Percentiles rank a stretch among this genome's conserved stretches.
These are phyloP conservation scores for Coriolopsis trogii DNA, from an alignment of 1,284 basidiomycete species.

Conservation along the genomic window DNA sequence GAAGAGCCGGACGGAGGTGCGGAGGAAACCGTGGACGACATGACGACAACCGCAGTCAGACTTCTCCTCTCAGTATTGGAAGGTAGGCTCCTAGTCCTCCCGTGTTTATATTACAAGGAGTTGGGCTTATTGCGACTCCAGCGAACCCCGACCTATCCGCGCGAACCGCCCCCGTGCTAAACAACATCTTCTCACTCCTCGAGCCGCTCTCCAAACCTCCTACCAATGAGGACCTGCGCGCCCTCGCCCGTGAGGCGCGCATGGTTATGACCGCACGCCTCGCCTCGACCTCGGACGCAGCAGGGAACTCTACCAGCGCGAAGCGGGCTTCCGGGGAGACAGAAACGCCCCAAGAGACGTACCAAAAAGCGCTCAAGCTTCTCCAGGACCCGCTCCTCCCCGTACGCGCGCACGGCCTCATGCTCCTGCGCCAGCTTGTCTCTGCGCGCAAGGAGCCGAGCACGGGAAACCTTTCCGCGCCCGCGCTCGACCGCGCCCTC, in stretches of 20 bases:
- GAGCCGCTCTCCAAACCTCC: conserved; percentile 54
- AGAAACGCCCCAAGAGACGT: conserved; percentile 54
- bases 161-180: conserved; percentile 61
- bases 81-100: conserved; percentile 48
- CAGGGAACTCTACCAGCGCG: conserved; percentile 31
- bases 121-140: too few relatives aligned
- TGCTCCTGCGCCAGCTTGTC: conserved; percentile 81
- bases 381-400: conserved; percentile 93
- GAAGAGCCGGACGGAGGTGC: conserved; percentile 46
- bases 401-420: conserved; percentile 92
- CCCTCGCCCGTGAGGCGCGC: conserved; percentile 74
- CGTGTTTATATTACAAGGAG: too few relatives aligned
- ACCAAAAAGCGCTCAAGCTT: conserved; percentile 87
- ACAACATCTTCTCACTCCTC: conserved; percentile 72
- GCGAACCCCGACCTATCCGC: conserved; percentile 74
- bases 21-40: conserved; percentile 46
- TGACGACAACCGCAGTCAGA: conserved; percentile 77
- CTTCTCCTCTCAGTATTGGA: conserved; percentile 82
- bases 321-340: conserved; percentile 42
- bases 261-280: conserved; percentile 82
- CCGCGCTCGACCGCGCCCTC: conserved; percentile 58
- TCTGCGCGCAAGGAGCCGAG: conserved; percentile 38
- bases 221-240: conserved; percentile 50
- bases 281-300: conserved; percentile 52
- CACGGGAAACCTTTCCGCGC: conserved; percentile 20